Base-by-base conservation (phyloP, 768 basidiomycete genomes). In the Lentinus brumalis region DNA sequence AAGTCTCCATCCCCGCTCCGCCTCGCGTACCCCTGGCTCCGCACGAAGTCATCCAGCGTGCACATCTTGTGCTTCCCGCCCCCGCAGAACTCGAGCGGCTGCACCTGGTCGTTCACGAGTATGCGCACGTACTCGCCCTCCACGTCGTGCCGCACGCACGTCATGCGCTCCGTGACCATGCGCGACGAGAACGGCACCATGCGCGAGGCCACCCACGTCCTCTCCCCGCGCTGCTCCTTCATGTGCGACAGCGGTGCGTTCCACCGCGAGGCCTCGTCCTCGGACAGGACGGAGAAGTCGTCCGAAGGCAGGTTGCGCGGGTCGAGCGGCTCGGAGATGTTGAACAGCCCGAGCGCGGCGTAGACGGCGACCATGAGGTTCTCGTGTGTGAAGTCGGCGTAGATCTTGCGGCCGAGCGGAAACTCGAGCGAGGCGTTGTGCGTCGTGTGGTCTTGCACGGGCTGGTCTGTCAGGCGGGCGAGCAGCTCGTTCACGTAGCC, bases 401-500 rank as follows among this genome's bases (percentile, higher is more conserved):
- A 91, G 47, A 92, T 67, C 5, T 76, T 77, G 58, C 83, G 82
- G 62, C 86, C 67, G 12, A 91, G 79, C 0, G 92, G 92, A 75
- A 95, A 95, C 69, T 89, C 86, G 40, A 95, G 80, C 0, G 92
- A 94, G 10, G 73, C 73, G 73, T 94, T 94, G 2, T 89, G 91
- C 66, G 89, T 87, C 0, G 91, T 93, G 62, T 80, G 68, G 72
- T 93, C 91, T 42, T 70, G 70, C 31, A 92, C 88, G 1, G 85
- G 82, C 15, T 70, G 73, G 15, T 79, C 79, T 0, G 87, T 91
- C 45, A 96, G 79, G 11, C 95, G 85, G 0, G 92, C 91, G 21
- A 96, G 71, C n/a, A 96, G 82, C 75, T 96, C 94, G 70, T 94
- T 94, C 68, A 91, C 79, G 70, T 91, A 96, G 6, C 94, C 94